phyloP scores from a whole-genome alignment of 169 alveolate species.

The Plasmodium relictum region DNA sequence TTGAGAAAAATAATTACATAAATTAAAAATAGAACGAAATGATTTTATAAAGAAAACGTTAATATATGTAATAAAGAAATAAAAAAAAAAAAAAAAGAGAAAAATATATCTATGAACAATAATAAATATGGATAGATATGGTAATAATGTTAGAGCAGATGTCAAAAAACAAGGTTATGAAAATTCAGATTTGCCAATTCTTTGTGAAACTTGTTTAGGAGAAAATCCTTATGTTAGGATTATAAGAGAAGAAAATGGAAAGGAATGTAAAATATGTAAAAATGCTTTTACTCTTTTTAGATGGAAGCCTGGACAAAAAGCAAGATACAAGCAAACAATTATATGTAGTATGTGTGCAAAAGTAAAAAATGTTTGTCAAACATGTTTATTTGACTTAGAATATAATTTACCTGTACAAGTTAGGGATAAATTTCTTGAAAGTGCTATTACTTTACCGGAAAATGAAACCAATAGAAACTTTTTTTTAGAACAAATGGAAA shows the following conservation, averaged over 20 bases:
- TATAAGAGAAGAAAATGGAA: constrained; percentile 95
- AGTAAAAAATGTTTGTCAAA: constrained; percentile 98
- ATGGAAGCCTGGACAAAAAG: constrained; percentile 97
- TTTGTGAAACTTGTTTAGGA: constrained; percentile 98
- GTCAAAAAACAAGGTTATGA: constrained; percentile 88
- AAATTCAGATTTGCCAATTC: constrained; percentile 96
- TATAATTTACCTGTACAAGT: constrained; percentile 98
- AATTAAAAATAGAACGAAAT: too few species aligned
- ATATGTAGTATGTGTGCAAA: constrained; percentile 98
- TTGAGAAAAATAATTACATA: too few species aligned
- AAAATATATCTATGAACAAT: background rate
- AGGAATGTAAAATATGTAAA: constrained; percentile 97
- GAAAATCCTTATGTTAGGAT: constrained; percentile 97
- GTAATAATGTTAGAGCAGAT: constrained; percentile 88
- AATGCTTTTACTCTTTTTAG: constrained; percentile 98
- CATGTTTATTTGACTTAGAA: constrained; percentile 97
- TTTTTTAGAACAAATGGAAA: constrained; percentile 82
- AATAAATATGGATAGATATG: constrained; percentile 86
- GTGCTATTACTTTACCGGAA: constrained; percentile 80
- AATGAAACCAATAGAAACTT: constrained; percentile 84
- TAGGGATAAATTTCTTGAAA: constrained; percentile 91
- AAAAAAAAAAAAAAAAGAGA: too few species aligned
- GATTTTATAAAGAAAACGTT: too few species aligned
- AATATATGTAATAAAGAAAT: too few species aligned
- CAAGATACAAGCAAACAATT: constrained; percentile 96